These are phyloP conservation scores for Lolium rigidum DNA, from an alignment of 176 grass and related monocot genomes.

Conservation along the genomic window DNA sequence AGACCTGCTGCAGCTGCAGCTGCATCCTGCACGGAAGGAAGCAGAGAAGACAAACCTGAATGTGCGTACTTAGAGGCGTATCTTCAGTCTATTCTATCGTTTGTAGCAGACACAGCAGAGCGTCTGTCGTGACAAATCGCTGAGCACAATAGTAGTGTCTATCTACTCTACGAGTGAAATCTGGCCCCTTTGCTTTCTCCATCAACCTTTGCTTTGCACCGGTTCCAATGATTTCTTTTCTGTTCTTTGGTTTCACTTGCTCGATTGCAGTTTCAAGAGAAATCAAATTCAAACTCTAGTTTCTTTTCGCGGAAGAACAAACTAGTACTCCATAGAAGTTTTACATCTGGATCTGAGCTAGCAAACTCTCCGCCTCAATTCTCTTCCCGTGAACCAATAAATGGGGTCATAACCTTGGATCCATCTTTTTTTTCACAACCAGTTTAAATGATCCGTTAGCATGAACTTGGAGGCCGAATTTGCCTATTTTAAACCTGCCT, in stretches of 20 bases:
- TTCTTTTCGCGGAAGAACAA: background rate
- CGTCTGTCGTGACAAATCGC: conserved; percentile 11
- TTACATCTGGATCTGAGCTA: background rate
- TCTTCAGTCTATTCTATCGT: background rate
- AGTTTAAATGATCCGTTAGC: too few relatives aligned
- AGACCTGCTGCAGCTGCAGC: background rate
- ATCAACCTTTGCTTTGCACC: conserved; percentile 43
- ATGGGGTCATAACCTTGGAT: too few relatives aligned
- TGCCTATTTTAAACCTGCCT: background rate
- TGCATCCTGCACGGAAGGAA: conserved; percentile 15
- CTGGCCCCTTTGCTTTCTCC: conserved; percentile 30
- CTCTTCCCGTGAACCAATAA: too few relatives aligned
- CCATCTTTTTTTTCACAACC: background rate
- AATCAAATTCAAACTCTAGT: background rate
- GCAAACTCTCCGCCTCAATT: background rate
- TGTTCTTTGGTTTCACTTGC: background rate
- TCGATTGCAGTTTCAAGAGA: background rate
- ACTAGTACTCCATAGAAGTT: too few relatives aligned
- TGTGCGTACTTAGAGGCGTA: background rate
- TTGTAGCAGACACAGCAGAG: conserved; percentile 7
- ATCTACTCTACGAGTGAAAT: background rate
- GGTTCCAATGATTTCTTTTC: conserved; percentile 35
- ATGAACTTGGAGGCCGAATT: background rate
- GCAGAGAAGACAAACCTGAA: conserved; percentile 26
- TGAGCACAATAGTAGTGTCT: background rate